Conservation (phyloP, 2,329 filamentous ascomycete genomes). For the Pseudogymnoascus sp. region DNA sequence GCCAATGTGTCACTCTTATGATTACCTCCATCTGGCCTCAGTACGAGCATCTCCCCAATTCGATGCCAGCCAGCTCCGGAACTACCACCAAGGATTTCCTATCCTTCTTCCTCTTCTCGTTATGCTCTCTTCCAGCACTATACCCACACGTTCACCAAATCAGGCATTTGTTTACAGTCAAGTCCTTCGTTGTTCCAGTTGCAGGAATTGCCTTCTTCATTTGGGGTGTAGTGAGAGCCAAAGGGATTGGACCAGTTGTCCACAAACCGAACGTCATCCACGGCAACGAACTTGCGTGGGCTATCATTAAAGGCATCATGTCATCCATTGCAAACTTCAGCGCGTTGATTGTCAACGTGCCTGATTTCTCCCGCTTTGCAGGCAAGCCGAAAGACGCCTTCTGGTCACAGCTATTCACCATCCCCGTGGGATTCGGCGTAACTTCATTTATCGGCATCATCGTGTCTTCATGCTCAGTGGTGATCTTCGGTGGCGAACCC, state of each 20-base stretch:
- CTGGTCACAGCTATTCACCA: constrained; percentile 71
- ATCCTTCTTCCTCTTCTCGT: constrained; percentile 84
- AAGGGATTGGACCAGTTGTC: constrained; percentile 77
- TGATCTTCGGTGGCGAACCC: constrained; percentile 55
- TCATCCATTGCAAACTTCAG: constrained; percentile 84
- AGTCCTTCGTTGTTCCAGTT: constrained; percentile 73
- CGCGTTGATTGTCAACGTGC: constrained; percentile 71
- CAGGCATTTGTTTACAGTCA: constrained; percentile 83
- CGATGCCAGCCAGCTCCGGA: constrained; percentile 55
- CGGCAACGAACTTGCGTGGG: constrained; percentile 70
- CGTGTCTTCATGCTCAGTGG: constrained; percentile 63
- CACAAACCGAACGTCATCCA: constrained; percentile 54
- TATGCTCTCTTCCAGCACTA: constrained; percentile 70
- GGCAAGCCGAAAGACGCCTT: constrained; percentile 66
- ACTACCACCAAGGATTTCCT: constrained; percentile 69
- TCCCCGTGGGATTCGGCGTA: constrained; percentile 63
- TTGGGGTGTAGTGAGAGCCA: constrained; percentile 75
- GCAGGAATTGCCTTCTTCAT: constrained; percentile 83
- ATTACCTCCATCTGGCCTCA: constrained; percentile 72
- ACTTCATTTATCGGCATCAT: constrained; percentile 81
- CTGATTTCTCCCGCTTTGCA: constrained; percentile 81
- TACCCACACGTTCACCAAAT: constrained; percentile 88
- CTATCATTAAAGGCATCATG: constrained; percentile 80
- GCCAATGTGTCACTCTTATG: constrained; percentile 80
- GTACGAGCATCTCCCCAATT: constrained; percentile 56